Evolutionary conservation across 352 stramenopile species (phyloP).

Genomic region (Phytophthora capsici): DNA sequence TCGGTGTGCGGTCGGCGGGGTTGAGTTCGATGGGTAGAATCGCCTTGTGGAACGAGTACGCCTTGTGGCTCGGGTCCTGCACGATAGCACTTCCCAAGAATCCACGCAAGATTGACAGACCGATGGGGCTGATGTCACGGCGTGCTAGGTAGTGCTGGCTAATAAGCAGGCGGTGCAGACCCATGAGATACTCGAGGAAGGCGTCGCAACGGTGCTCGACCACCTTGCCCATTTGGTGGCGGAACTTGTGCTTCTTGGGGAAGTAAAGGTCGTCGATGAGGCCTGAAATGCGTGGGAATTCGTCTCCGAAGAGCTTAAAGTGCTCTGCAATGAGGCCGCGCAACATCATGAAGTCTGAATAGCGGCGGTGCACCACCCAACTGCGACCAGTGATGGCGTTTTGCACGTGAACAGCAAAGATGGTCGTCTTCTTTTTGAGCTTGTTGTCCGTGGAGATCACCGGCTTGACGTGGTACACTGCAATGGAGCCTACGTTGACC

Average conservation of each 20-base stretch:
- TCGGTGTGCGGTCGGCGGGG: conserved; percentile 48
- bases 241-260: conserved; percentile 72
- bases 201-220: conserved; percentile 67
- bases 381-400: conserved; percentile 75
- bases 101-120: conserved; percentile 68
- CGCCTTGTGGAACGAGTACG: conserved; percentile 63
- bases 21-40: conserved; percentile 58
- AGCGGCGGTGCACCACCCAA: conserved; percentile 75
- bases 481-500: conserved; percentile 61
- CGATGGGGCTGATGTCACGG: conserved; percentile 64
- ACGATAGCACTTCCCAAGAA: conserved; percentile 72
- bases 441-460: conserved; percentile 39
- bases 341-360: conserved; percentile 70
- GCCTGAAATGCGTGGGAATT: conserved; percentile 56
- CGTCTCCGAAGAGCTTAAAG: conserved; percentile 59
- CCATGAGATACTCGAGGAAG: conserved; percentile 73
- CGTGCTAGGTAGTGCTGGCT: conserved; percentile 62
- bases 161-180: conserved; percentile 67
- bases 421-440: conserved; percentile 49
- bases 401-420: conserved; percentile 74
- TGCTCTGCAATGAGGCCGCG: conserved; percentile 57
- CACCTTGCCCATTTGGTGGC: conserved; percentile 54
- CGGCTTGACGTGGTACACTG: conserved; percentile 67
- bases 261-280: conserved; percentile 69
- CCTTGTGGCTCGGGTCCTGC: conserved; percentile 55